phyloP scores from a whole-genome alignment of 2,329 filamentous ascomycete species.

The Sclerotinia glacialis region DNA sequence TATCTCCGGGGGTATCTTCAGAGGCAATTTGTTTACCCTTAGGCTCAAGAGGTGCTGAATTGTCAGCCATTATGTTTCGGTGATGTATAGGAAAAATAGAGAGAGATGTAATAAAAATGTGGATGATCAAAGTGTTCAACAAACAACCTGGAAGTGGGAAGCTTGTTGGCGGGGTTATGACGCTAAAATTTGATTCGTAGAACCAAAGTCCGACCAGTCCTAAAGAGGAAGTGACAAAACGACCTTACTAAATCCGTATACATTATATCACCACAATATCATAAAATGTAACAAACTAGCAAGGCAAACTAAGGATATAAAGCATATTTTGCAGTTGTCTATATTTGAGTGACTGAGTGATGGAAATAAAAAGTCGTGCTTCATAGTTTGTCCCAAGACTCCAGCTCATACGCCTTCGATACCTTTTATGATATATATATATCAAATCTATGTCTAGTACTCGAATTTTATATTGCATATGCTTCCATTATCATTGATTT shows the following conservation, averaged over 20 bases:
- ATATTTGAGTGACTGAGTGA: background rate
- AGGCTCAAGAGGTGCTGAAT: constrained; percentile 61
- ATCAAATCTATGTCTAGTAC: background rate
- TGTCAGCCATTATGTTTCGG: constrained; percentile 49
- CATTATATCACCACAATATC: background rate
- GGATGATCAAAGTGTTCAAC: background rate
- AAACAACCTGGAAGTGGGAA: constrained; percentile 2
- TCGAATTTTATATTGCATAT: background rate
- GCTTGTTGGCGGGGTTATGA: constrained; percentile 19
- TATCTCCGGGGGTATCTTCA: constrained; percentile 27
- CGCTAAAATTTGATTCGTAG: constrained; percentile 1
- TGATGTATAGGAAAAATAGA: background rate
- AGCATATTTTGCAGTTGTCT: background rate
- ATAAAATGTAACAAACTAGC: background rate
- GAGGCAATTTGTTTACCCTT: constrained; percentile 45
- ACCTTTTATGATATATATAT: background rate
- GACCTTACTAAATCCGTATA: background rate
- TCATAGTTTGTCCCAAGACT: background rate
- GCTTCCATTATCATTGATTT: background rate
- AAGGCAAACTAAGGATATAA: background rate
- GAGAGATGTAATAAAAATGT: background rate
- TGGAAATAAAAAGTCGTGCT: background rate
- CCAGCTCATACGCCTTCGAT: background rate
- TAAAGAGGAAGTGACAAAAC: background rate
- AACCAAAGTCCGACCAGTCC: background rate